Evolutionary conservation across 2,329 filamentous ascomycete species (phyloP), one percentile per base, ranked within the genome.

Genomic region (Penicillium sp.): DNA sequence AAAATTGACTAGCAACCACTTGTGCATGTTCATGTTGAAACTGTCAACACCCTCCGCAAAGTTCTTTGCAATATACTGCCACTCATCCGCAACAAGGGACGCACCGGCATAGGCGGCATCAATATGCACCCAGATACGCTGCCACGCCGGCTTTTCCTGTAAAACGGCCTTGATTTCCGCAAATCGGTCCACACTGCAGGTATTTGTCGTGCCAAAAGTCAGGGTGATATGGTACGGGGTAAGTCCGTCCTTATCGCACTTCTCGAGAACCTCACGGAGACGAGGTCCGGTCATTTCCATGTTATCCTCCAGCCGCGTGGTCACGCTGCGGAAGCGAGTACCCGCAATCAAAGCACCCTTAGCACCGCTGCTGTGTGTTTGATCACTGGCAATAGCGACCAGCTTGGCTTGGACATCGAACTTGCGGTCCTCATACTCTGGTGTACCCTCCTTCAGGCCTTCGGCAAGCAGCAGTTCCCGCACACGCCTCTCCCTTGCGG

Each of bases 1-100:
- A 68, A 97, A 97, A 75, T 96, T 96, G 55, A 91, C 92, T 18
- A 97, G 85, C 46, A 97, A 81, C 93, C 93, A 97, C 79, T 97
- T 97, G 81, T 97, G 92, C 84, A 96, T 89, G 79, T 97, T 97
- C 79, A 93, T 85, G 75, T 96, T 88, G 82, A 96, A 96, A 61
- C 88, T 92, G 78, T 96, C 89, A 70, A 96, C 92, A 22, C 80
- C 76, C 1, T 80, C 76, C 0, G 69, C 69, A 49, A 93, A 81
- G 9, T 84, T 76, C 22, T 78, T 69, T 1, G 86, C 80, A 48
- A 91, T 81, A 63, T 87, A 81, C 61, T 91, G 89, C 74, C 89
- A 89, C 72, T 96, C 90, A 3, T 91, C 88, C 22, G 89, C 87
- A 4, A 96, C 78, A 4, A 97, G 84, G 1, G 92, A 89, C 0